Base-by-base conservation (phyloP, 495 filamentous ascomycete species). In the Venustampulla echinocandica region DNA sequence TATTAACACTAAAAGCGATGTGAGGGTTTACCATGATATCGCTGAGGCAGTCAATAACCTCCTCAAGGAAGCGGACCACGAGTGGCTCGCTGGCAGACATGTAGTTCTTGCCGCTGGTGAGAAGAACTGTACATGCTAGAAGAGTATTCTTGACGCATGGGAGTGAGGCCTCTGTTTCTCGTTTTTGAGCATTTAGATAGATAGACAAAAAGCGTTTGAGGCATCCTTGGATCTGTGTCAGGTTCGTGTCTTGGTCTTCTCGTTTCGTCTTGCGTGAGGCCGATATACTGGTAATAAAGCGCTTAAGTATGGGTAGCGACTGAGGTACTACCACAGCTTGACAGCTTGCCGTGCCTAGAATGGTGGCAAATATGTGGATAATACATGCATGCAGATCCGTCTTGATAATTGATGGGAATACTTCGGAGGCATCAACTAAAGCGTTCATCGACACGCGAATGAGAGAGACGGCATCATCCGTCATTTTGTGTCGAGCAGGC, bases 341-440 rank as follows among this genome's bases (percentile, higher is more conserved):
- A 58, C 90, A 96, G 20, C 81, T 70, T 1, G 84, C 80, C 0
- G 87, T 95, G 11, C 84, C 83, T 4, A 99, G 81, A 39, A 96
- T 93, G 3, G 86, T 95, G 33, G 82, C 82, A 61, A 97, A 97
- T 19, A 97, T 94, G 64, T 99, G 90, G 25, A 97, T 72, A 54
- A 97, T 95, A 59, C 90, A 95, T 35, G 92, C 90, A 61, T 99
- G 87, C 9, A 99, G 75, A 61, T 99, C 92, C 39, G 88, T 88
- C 62, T 89, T 88, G 66, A 99, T 99, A 53, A 99, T 86, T 0
- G 85, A 80, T 0, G 92, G 92, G 66, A 99, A 99, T 13, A 96
- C 87, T 38, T 90, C 85, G 6, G 93, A 87, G 1, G 90, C 87
- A 54, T 96, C 87, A 0, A 96, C 92, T 1, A 99, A 76, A 9